phyloP scores from a whole-genome alignment of 805 yeast genomes.

The Teunomyces panamensis region DNA sequence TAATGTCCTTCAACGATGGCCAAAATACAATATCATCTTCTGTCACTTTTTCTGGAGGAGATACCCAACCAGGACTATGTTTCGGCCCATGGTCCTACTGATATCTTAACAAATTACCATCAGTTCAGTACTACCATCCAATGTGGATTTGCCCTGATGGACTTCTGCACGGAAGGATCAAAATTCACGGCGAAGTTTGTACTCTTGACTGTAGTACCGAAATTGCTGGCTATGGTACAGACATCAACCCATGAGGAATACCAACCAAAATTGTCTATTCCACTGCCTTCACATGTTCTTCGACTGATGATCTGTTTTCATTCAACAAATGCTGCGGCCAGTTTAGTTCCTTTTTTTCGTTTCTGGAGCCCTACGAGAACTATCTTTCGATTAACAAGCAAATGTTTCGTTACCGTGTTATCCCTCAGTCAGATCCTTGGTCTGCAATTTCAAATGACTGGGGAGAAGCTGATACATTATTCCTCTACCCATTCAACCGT shows the following conservation, averaged over 20 bases:
- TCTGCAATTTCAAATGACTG: too few species aligned
- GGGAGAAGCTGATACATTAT: too few species aligned
- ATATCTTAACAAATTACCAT: too few species aligned
- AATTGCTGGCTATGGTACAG: background rate
- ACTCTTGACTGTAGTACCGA: background rate
- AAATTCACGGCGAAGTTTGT: background rate
- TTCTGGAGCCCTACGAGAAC: background rate
- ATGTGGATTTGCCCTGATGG: background rate
- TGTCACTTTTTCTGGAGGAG: background rate
- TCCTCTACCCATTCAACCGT: too few species aligned
- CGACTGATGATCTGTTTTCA: background rate
- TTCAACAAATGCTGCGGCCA: background rate
- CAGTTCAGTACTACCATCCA: background rate
- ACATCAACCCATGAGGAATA: background rate
- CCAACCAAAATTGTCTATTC: background rate
- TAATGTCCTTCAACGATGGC: conserved; percentile 19
- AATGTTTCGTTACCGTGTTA: background rate
- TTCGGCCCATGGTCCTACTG: too few species aligned
- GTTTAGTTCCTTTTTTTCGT: background rate
- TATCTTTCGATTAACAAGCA: background rate
- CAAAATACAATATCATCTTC: conserved; percentile 8
- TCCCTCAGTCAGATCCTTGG: background rate
- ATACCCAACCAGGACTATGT: too few species aligned
- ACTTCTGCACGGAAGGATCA: background rate
- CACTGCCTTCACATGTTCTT: background rate